Conservation (phyloP, 306 rosid genomes). For the Corylus americana region DNA sequence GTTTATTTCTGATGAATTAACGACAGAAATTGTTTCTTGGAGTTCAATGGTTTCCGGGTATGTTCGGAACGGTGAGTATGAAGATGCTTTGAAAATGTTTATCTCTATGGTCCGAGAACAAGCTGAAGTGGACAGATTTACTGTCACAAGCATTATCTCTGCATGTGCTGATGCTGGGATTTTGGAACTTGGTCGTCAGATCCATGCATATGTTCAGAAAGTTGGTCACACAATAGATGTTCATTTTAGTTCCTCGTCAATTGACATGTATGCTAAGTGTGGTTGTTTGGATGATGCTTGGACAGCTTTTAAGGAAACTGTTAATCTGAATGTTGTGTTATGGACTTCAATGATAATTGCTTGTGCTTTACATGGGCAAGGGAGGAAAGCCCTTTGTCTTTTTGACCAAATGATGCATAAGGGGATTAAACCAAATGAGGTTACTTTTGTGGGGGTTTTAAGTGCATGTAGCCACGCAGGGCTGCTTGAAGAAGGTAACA, state of each 20-base stretch:
- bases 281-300: conserved; percentile 69
- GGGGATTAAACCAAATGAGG: conserved; percentile 70
- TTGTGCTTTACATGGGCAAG: conserved; percentile 73
- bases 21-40: conserved; percentile 60
- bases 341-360: conserved; percentile 91
- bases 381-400: conserved; percentile 52
- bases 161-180: conserved; percentile 66
- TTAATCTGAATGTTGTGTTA: conserved; percentile 53
- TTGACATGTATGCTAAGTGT: conserved; percentile 87
- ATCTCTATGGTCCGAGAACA: conserved; percentile 55
- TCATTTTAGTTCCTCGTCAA: conserved; percentile 62
- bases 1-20: conserved; percentile 33
- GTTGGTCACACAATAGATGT: conserved; percentile 57
- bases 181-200: conserved; percentile 64
- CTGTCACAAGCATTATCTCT: conserved; percentile 66
- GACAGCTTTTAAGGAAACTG: conserved; percentile 47
- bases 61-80: conserved; percentile 59
- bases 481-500: conserved; percentile 67
- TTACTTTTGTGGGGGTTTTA: conserved; percentile 74
- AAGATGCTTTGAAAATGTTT: conserved; percentile 62
- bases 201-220: conserved; percentile 69
- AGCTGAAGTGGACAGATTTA: conserved; percentile 58
- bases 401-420: conserved; percentile 60
- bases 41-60: conserved; percentile 79
- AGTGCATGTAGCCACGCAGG: conserved; percentile 91